Conservation (phyloP, 306 rosid genomes). For the Citrullus amarus region DNA sequence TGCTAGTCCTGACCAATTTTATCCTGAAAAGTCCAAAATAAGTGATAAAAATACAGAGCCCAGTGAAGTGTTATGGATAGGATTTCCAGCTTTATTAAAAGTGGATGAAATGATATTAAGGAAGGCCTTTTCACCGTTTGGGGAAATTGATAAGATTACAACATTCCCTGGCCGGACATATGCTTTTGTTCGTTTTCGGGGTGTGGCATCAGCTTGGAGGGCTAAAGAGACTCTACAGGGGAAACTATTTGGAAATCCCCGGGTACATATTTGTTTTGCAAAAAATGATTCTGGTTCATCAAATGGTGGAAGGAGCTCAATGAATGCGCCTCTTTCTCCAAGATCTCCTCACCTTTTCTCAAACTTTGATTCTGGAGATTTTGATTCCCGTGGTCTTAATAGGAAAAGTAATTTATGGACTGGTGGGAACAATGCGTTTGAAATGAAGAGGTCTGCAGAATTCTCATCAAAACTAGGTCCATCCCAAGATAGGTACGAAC, state of each 20-base stretch:
- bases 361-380: conserved; percentile 37
- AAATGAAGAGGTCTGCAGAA: conserved; percentile 50
- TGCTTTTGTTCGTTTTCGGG: conserved; percentile 85
- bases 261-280: conserved; percentile 90
- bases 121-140: conserved; percentile 81
- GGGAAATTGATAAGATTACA: conserved; percentile 80
- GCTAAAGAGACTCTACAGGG: conserved; percentile 77
- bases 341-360: conserved; percentile 42
- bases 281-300: conserved; percentile 76
- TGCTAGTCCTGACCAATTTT: conserved; percentile 46
- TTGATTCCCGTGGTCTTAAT: conserved; percentile 37
- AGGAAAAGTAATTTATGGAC: conserved; percentile 41
- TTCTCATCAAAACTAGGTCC: conserved; percentile 34
- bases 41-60: conserved; percentile 74
- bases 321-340: conserved; percentile 47
- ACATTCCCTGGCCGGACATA: conserved; percentile 90
- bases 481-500: conserved; percentile 44
- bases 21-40: conserved; percentile 51
- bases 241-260: conserved; percentile 87
- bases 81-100: conserved; percentile 76
- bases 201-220: conserved; percentile 51
- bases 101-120: conserved; percentile 68
- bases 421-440: conserved; percentile 33
- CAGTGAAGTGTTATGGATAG: conserved; percentile 93
- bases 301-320: conserved; percentile 50